Base-by-base conservation (phyloP, 305 asterid species). In the Fraxinus floribunda region DNA sequence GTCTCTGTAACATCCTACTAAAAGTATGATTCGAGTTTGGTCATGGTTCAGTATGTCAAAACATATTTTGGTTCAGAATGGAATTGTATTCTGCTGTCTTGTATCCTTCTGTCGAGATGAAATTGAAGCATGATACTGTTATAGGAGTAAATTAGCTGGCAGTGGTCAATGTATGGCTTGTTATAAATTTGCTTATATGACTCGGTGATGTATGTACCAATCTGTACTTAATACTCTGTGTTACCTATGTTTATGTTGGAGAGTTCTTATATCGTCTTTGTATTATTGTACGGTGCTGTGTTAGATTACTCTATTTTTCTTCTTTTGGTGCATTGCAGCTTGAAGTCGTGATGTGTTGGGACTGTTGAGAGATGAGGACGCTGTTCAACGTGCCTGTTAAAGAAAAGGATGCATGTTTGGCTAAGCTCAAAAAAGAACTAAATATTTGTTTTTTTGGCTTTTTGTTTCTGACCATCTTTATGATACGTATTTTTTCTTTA, bases 101-200 rank as follows among this genome's bases (percentile, higher is more conserved):
- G 75, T 70, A 13, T 70, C 41, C 18, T 30, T 70, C 3, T 70
- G 75, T 70, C 7, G 41, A 30, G 75, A 70, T 15, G 41, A 70
- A 70, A 70, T 70, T 30, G 75, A 70, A 70, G 41, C 20, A 24
- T 70, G 75, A 30, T 70, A 70, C 75, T 68, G 75, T 68, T 68
- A 68, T 68, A 68, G 71, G 71, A 60, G 71, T 60, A 60, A 10
- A n/a, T 44, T 10, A 29, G 52, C 39, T 80, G 29, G 16, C 55
- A 30, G 75, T 76, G 77, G 46, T 34, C 49, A 66, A 35, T 68
- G 78, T 78, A 78, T 73, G 76, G 41, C 74, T 57, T 78, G 81
- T 68, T 74, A 24, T 80, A 34, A 26, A 49, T 71, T 29, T 77
- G 78, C 36, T 76, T 57, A 6, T 44, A 52, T 16, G 80, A 49